A percentile compares a stretch with the other conserved stretches of the same genome.
These are phyloP conservation scores for Triticum dicoccoides DNA, from an alignment of 176 grass and related monocot genomes.

Conservation along the genomic window DNA sequence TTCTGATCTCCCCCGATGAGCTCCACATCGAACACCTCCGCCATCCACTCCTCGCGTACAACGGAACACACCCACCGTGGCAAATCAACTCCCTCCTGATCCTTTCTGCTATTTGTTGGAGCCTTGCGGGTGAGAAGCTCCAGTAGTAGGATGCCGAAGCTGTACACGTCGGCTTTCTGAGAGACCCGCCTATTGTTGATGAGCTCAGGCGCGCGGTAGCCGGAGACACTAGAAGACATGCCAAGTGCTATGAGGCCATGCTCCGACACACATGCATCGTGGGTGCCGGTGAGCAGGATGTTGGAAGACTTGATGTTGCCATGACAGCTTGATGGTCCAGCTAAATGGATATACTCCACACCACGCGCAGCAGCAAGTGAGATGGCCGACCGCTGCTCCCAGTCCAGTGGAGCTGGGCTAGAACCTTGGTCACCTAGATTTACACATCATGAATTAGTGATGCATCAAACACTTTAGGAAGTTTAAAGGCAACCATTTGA, in stretches of 20 bases:
- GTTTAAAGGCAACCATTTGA: not conserved
- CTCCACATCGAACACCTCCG: not conserved
- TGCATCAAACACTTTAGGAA: not conserved
- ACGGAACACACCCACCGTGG: not conserved
- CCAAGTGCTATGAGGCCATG: not conserved
- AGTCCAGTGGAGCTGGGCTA: not conserved
- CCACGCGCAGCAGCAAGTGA: not conserved
- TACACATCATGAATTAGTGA: not conserved
- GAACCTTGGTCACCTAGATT: not conserved
- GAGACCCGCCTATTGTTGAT: not conserved
- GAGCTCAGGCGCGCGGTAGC: not conserved
- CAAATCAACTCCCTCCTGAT: not conserved
- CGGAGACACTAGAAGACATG: not conserved
- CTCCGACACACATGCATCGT: slow-evolving; percentile 20
- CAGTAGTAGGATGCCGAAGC: not conserved
- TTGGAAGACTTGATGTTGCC: slow-evolving; percentile 36
- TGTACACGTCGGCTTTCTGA: not conserved
- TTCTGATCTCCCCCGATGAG: not conserved
- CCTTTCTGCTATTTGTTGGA: not conserved
- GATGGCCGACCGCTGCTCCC: slow-evolving; percentile 6
- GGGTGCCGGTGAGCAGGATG: slow-evolving; percentile 17
- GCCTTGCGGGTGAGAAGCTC: not conserved
- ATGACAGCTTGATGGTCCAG: not conserved
- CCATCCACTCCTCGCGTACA: not conserved
- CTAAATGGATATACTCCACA: slow-evolving; percentile 1